Conservation (phyloP, 768 basidiomycete genomes). For the Leccinum longicurvipes region DNA sequence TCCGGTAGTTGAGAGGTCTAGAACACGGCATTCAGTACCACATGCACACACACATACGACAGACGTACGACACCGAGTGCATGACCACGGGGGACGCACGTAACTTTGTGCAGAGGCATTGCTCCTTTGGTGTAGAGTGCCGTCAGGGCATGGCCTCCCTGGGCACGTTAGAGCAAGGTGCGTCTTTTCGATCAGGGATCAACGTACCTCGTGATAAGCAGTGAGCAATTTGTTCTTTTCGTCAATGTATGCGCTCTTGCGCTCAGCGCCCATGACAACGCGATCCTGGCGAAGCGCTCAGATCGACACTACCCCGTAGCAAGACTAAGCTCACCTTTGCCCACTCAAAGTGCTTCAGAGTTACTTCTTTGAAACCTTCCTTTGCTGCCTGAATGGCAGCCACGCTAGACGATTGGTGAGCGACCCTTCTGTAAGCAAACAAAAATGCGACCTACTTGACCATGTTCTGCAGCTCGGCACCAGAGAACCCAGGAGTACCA, state of each 20-base stretch:
- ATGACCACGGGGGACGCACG: constrained; percentile 94
- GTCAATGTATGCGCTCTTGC: constrained; percentile 86
- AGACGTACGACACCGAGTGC: constrained; percentile 78
- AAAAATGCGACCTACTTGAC: constrained; percentile 67
- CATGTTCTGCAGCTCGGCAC: constrained; percentile 95
- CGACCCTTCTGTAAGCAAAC: neutral
- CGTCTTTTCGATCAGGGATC: neutral
- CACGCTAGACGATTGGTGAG: constrained; percentile 42
- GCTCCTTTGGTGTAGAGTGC: constrained; percentile 93
- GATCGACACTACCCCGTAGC: neutral
- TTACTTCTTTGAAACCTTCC: constrained; percentile 71
- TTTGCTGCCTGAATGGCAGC: constrained; percentile 95
- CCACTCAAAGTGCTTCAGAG: constrained; percentile 91
- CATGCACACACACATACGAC: neutral
- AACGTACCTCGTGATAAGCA: constrained; percentile 88
- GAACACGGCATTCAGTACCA: constrained; percentile 9
- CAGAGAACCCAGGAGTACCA: constrained; percentile 94
- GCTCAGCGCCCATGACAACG: constrained; percentile 95
- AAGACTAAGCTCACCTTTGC: constrained; percentile 63
- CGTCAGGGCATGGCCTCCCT: constrained; percentile 93
- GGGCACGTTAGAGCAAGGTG: constrained; percentile 11
- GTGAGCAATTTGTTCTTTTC: constrained; percentile 85
- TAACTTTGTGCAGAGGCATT: constrained; percentile 97
- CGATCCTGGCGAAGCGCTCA: constrained; percentile 57
- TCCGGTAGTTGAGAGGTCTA: constrained; percentile 76